A percentile compares a stretch with the other conserved stretches of the same genome.
Conservation (phyloP, 305 asterid species). For the Plantago coronopus region DNA sequence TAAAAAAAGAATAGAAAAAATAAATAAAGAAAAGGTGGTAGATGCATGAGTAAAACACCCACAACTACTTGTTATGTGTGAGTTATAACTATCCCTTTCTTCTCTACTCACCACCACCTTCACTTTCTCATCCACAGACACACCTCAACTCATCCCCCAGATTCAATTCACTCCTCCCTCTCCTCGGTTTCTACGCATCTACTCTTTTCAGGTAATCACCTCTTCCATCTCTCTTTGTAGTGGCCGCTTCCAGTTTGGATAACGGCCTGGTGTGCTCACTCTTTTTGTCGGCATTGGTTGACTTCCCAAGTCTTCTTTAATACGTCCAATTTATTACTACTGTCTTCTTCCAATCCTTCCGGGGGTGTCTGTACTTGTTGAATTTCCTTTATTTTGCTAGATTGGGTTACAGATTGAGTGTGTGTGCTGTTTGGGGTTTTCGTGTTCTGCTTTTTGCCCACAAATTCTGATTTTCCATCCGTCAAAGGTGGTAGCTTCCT, state of each 20-base stretch:
- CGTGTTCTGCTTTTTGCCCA: slow-evolving; percentile 9
- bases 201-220: background rate
- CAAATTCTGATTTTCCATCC: slow-evolving; percentile 20
- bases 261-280: no score
- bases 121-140: slow-evolving; percentile 21
- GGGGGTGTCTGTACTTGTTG: slow-evolving; percentile 1
- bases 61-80: slow-evolving; percentile 27
- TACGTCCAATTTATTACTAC: background rate
- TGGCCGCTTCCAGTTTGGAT: background rate
- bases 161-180: no score
- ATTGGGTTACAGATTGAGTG: slow-evolving; percentile 9
- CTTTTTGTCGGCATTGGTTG: slow-evolving; percentile 25
- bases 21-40: slow-evolving; percentile 57
- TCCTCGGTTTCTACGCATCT: background rate
- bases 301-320: slow-evolving; percentile 16
- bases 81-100: slow-evolving; percentile 16
- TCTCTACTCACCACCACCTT: slow-evolving; percentile 23
- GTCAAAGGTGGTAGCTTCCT: slow-evolving; percentile 68
- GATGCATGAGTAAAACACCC: slow-evolving; percentile 71
- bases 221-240: background rate
- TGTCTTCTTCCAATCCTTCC: slow-evolving; percentile 1
- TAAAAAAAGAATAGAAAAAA: no score
- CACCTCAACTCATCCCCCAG: slow-evolving; percentile 2
- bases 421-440: slow-evolving; percentile 10
- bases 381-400: slow-evolving; percentile 14